Base-by-base conservation (phyloP, 306 rosid genomes). In the Prunus salicina region DNA sequence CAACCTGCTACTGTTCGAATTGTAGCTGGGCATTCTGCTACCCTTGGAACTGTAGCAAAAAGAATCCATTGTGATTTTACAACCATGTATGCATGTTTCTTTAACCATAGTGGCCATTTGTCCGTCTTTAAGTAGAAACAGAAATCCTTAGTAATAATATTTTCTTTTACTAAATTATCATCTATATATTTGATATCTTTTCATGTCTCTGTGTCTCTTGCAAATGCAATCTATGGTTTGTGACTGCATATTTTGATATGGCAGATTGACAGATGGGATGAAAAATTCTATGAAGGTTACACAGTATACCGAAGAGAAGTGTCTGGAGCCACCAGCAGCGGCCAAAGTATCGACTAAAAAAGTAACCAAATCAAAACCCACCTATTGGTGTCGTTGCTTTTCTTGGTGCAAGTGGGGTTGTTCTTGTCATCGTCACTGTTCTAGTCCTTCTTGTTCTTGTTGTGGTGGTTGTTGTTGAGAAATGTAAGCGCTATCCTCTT, bases 71-170 rank as follows among this genome's bases (percentile, higher is more conserved):
- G 56, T 74, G 78, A 30, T 58, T 68, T 81, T 71, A 68, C 78
- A 74, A 71, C 77, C 53, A 64, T 43, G 92, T 86, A 83, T 73
- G 92, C 83, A 75, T 73, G 76, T 72, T 69, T 80, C 81, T 81
- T 76, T 56, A 76, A n/a, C 81, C 51, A 51, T 68, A 55, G 53
- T 18, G 64, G 55, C 58, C 69, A 34, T 55, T 32, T 34, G 60
- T 12, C 73, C 64, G 43, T 34, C 71, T 73, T 70, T 47, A 62
- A 70, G 67, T 72, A 52, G 50, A 83, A 74, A 66, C 15, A 58
- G 69, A 80, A 50, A 19, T 56, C 66, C 63, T 57, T 34, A 67
- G 64, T 74, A 49, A 67, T 6, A 62, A 77, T n/a, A 50, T 34
- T 16, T 15, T 27, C 20, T 28, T 62, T 27, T 62, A 62, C 67